phyloP scores from a whole-genome alignment of 1,284 basidiomycete genomes.

The Moniliophthora roreri region DNA sequence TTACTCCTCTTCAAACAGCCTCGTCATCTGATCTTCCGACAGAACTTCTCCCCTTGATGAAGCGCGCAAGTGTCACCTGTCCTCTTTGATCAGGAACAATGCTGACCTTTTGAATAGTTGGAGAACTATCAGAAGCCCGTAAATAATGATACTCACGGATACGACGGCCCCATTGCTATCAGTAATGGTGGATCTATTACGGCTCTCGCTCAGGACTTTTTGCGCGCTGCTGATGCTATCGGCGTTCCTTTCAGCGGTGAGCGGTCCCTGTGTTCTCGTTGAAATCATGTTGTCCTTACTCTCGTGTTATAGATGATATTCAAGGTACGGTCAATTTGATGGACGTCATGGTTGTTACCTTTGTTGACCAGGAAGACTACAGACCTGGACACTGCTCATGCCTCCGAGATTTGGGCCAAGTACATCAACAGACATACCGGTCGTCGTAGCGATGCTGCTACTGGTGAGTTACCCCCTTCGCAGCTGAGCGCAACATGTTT shows the following conservation, averaged over 20 bases:
- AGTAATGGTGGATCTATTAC: slow-evolving; percentile 65
- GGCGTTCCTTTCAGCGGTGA: slow-evolving; percentile 67
- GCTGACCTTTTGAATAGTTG: slow-evolving; percentile 34
- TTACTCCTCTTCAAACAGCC: slow-evolving; percentile 6
- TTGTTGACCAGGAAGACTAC: background rate
- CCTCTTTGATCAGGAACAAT: slow-evolving; percentile 4
- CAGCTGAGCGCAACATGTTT: slow-evolving; percentile 5
- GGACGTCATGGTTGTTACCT: background rate
- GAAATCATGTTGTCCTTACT: background rate
- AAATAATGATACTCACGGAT: slow-evolving; percentile 60
- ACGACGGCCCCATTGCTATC: slow-evolving; percentile 71
- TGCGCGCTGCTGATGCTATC: slow-evolving; percentile 60
- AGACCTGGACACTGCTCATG: slow-evolving; percentile 64
- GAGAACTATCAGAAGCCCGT: slow-evolving; percentile 76
- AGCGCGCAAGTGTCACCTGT: slow-evolving; percentile 41
- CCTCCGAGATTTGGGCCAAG: slow-evolving; percentile 71
- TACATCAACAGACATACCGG: slow-evolving; percentile 76
- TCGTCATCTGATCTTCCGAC: background rate
- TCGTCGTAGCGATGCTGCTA: slow-evolving; percentile 69
- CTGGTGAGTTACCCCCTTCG: slow-evolving; percentile 37
- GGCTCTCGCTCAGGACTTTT: slow-evolving; percentile 66
- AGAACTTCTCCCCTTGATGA: slow-evolving; percentile 74
- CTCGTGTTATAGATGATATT: slow-evolving; percentile 51
- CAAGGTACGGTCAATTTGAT: slow-evolving; percentile 44
- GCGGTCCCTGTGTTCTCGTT: slow-evolving; percentile 17